Base-by-base conservation (phyloP, 805 yeast species). In the Myxozyma sirexii region DNA sequence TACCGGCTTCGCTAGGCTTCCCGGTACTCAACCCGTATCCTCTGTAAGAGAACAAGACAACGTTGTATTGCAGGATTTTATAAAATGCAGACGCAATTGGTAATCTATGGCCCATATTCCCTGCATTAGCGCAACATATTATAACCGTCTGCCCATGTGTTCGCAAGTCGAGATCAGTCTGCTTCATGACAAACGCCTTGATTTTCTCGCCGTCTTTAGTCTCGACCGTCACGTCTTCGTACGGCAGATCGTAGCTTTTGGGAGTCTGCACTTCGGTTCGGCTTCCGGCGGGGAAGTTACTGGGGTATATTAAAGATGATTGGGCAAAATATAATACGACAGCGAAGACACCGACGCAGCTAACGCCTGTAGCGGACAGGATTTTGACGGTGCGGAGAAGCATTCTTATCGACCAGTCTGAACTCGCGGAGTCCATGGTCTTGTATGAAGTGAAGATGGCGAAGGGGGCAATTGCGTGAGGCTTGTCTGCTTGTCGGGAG, bases 71-170 rank as follows among this genome's bases (percentile, higher is more conserved):
- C 17, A 63, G 24, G 7, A 53, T 58, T 43, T 57, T 74, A 73
- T 83, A 88, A 63, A 92, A 84, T 8, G 86, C 72, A 49, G 85
- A 79, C 2, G 88, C 96, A 7, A 90, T 82, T 1, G 97, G 97
- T 49, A 93, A 76, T 29, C 88, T 85, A 70, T 90, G 90, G 17
- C 98, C 98, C 64, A 93, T 93, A 72, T 94, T 93, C 4, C 98
- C 98, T 1, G 97, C 97, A 74, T 93, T 93, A 3, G 98, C 98
- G 50, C 91, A 85, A 53, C 92, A 78, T 21, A 94, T 80, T 26
- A 94, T 69, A 10, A 93, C 80, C 0, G 97, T 89, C 65, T 86
- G 51, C 21, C 61, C 61, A 33, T 15, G 29, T 8, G 19, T 24
- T 29, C 62, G 46, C 33, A 43, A 23, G 3, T 60, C 60, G 10